These are phyloP conservation scores for Fusarium aywerte DNA, from an alignment of 2,329 filamentous ascomycete species.

Conservation along the genomic window DNA sequence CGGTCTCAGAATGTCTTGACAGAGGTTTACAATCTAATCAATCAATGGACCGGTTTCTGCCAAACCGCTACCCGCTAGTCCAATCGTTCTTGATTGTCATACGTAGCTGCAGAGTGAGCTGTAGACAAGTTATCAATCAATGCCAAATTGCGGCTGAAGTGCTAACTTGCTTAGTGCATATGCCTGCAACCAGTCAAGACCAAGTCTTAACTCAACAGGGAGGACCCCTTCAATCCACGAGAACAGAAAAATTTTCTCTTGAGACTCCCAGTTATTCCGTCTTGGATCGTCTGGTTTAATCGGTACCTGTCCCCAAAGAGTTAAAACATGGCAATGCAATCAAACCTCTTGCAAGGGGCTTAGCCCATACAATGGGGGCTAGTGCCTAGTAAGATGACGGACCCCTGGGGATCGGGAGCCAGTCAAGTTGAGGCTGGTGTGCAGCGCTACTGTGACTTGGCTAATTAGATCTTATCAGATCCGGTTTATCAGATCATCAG, in stretches of 20 bases:
- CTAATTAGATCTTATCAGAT: constrained; percentile 55
- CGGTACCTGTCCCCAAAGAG: constrained; percentile 32
- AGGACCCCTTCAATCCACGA: background rate
- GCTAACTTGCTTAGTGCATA: background rate
- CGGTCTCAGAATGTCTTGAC: constrained; percentile 15
- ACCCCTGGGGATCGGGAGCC: constrained; percentile 34
- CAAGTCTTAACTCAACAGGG: constrained; percentile 1
- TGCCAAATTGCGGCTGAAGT: background rate
- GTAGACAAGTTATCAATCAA: constrained; percentile 14
- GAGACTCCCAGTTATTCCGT: constrained; percentile 12
- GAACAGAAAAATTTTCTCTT: constrained; percentile 25
- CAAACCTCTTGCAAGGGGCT: constrained; percentile 16
- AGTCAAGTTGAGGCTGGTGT: constrained; percentile 38
- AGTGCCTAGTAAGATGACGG: constrained; percentile 21
- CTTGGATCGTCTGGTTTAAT: constrained; percentile 15
- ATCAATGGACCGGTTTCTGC: background rate
- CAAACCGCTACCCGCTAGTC: constrained; percentile 12
- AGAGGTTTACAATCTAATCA: constrained; percentile 14
- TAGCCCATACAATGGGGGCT: constrained; percentile 9
- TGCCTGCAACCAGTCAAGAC: constrained; percentile 7
- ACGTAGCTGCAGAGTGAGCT: background rate
- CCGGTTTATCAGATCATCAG: constrained; percentile 67
- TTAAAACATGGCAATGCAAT: constrained; percentile 11
- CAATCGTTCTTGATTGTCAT: background rate
- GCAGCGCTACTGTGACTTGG: constrained; percentile 36